Evolutionary conservation across 2,329 filamentous ascomycete genomes (phyloP), one percentile per base, ranked within the genome.

Genomic region (Juglanconis sp.): DNA sequence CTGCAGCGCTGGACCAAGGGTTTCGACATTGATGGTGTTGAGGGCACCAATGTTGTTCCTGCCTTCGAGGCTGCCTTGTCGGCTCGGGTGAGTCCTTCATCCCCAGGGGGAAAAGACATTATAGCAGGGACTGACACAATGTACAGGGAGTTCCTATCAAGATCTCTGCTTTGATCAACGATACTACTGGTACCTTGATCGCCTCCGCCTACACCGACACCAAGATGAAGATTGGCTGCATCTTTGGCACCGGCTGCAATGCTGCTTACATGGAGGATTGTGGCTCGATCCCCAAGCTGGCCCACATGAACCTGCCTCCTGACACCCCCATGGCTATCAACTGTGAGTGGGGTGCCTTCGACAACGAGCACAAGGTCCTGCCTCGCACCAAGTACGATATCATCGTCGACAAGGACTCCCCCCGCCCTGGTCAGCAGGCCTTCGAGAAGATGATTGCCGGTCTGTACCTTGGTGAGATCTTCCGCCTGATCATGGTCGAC

Each of bases 381-480:
- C 93, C 93, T 11, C 85, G 87, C 57, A 96, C 93, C 32, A 85
- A 85, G 60, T 97, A 95, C 75, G 94, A 98, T 73, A 80, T 90
- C 63, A 86, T 88, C 67, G 91, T 98, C 70, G 94, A 98, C 79
- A 87, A 91, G 68, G 89, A 95, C 69, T 97, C 93, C 24, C 94
- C 94, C 40, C 89, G 93, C 32, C 94, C 94, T 3, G 93, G 92
- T 54, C 92, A 97, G 77, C 94, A 98, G 77, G 88, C 91, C 1
- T 97, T 97, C 67, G 94, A 98, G 79, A 97, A 98, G 81, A 97
- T 97, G 91, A 93, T 96, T 72, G 92, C 94, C 2, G 94, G 94
- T 65, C 82, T 97, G 53, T 98, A 97, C 73, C 85, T 97, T 2
- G 94, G 94, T 66, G 94, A 98, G 76, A 90, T 98, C 70, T 96